Percentiles rank a stretch among this genome's conserved stretches.
phyloP scores from a whole-genome alignment of 495 filamentous ascomycete species.

The Margaritispora aquatica region DNA sequence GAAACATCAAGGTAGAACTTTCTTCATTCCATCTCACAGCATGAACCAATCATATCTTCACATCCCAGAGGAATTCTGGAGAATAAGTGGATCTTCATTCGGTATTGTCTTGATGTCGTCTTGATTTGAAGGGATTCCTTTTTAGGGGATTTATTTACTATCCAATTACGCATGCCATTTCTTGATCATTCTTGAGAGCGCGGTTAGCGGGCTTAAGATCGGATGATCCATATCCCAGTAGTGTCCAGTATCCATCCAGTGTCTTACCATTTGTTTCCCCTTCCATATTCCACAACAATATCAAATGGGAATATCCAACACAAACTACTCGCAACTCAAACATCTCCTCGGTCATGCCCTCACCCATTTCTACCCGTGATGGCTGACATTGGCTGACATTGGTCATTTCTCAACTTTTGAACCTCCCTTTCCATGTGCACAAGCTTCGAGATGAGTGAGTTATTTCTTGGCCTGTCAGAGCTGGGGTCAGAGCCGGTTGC shows the following conservation, averaged over 20 bases:
- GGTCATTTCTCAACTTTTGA: background rate
- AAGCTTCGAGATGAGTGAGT: background rate
- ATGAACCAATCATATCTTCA: too few relatives aligned
- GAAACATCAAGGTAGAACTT: too few relatives aligned
- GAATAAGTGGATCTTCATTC: background rate
- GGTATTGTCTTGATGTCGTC: background rate
- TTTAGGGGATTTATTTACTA: too few relatives aligned
- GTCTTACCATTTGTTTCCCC: too few relatives aligned
- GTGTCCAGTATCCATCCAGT: background rate
- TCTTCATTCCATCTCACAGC: too few relatives aligned
- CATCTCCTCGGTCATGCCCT: too few relatives aligned
- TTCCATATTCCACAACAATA: too few relatives aligned
- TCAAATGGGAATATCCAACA: too few relatives aligned
- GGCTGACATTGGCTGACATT: background rate
- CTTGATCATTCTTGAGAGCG: background rate
- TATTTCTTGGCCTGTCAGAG: background rate
- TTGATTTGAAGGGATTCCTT: too few relatives aligned
- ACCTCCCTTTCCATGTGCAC: background rate
- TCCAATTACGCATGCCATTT: too few relatives aligned
- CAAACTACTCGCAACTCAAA: too few relatives aligned
- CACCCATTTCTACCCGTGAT: background rate
- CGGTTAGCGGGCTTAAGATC: background rate
- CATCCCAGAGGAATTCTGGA: background rate
- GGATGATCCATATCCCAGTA: background rate
- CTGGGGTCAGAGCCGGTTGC: background rate